These are phyloP conservation scores for Paratrypanosoma confusum DNA, from an alignment of 208 protist genomes.

Conservation along the genomic window DNA sequence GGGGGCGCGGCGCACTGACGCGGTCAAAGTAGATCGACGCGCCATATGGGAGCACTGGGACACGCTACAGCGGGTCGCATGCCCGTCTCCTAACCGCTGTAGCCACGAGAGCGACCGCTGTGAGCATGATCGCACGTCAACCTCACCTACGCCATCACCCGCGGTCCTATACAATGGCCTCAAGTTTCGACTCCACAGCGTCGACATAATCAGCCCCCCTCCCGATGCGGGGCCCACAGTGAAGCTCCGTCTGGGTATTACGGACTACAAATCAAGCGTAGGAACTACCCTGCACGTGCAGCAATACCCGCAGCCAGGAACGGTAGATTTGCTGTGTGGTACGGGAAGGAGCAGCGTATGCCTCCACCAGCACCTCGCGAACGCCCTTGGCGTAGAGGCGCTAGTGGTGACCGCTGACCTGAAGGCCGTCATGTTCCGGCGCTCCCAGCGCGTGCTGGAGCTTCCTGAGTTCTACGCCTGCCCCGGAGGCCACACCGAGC, in stretches of 20 bases:
- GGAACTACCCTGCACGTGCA: constrained; percentile 17
- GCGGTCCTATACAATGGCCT: constrained; percentile 22
- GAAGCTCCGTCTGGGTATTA: constrained; percentile 24
- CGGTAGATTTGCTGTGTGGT: background rate
- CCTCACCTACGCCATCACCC: background rate
- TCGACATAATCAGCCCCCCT: constrained; percentile 1
- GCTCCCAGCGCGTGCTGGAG: constrained; percentile 19
- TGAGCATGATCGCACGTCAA: background rate
- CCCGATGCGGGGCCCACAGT: too few species aligned
- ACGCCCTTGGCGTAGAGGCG: constrained; percentile 34
- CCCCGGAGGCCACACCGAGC: constrained; percentile 32
- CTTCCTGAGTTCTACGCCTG: constrained; percentile 31
- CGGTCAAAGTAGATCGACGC: too few species aligned
- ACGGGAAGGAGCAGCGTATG: background rate
- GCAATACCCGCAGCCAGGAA: constrained; percentile 3
- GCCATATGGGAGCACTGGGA: too few species aligned
- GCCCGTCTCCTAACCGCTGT: too few species aligned
- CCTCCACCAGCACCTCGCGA: constrained; percentile 13
- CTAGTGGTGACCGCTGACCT: constrained; percentile 21
- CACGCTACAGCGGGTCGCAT: too few species aligned
- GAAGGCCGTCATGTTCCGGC: constrained; percentile 20
- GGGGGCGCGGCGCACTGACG: too few species aligned
- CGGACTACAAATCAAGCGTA: constrained; percentile 34
- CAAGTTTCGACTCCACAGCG: constrained; percentile 31
- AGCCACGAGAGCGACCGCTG: background rate